Percentiles rank a stretch among this genome's conserved stretches.
These are phyloP conservation scores for Aspergillus sp. DNA, from an alignment of 2,329 filamentous ascomycete genomes.

Conservation along the genomic window DNA sequence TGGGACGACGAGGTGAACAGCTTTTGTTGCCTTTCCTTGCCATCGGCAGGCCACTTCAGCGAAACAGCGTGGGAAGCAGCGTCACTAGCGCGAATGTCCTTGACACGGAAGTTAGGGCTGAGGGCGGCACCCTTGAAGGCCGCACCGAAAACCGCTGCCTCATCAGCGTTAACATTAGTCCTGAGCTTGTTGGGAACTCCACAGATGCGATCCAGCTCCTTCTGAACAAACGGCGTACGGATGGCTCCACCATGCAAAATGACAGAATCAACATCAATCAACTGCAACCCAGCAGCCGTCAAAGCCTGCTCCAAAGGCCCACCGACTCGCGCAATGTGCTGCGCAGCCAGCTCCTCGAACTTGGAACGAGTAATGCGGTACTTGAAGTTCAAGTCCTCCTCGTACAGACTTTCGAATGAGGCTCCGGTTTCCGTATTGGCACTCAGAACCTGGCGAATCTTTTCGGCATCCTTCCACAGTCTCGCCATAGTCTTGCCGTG, in stretches of 20 bases:
- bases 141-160: conserved; percentile 91
- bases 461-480: conserved; percentile 87
- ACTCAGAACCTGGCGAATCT: conserved; percentile 79
- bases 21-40: conserved; percentile 69
- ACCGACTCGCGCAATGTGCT: conserved; percentile 61
- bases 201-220: conserved; percentile 66
- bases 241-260: conserved; percentile 89
- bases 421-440: conserved; percentile 77
- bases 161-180: conserved; percentile 93
- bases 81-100: conserved; percentile 86
- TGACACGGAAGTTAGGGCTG: conserved; percentile 93
- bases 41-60: conserved; percentile 67
- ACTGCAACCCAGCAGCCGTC: conserved; percentile 61
- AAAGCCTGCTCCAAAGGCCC: conserved; percentile 68
- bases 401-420: conserved; percentile 75
- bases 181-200: conserved; percentile 69
- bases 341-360: conserved; percentile 71
- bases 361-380: conserved; percentile 75
- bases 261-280: conserved; percentile 75
- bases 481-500: conserved; percentile 84
- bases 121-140: conserved; percentile 89
- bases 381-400: conserved; percentile 87
- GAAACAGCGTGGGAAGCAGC: conserved; percentile 65
- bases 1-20: conserved; percentile 74
- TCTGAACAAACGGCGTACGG: conserved; percentile 88